Evolutionary conservation across 306 rosid species (phyloP).

Genomic region (Vigna trinervia): DNA sequence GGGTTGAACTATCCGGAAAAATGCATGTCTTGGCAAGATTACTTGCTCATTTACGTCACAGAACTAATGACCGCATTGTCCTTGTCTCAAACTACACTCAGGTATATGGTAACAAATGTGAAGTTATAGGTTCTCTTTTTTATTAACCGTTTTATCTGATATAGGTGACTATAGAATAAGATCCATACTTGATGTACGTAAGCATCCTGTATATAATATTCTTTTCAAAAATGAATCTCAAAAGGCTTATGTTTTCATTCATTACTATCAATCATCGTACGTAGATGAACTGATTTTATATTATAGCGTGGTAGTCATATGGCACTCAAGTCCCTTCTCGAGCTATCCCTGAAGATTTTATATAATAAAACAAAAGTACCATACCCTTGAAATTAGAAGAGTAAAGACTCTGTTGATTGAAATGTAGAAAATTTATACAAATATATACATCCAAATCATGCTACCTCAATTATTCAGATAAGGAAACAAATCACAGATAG

Average conservation of each 20-base stretch:
- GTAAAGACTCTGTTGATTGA: not conserved
- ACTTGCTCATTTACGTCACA: conserved; percentile 81
- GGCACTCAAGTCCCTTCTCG: conserved; percentile 28
- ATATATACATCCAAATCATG: not conserved
- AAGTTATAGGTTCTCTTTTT: conserved; percentile 27
- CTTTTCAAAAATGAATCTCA: conserved; percentile 31
- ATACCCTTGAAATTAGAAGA: conserved; percentile 7
- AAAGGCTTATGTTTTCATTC: conserved; percentile 11
- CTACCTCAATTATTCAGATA: not conserved
- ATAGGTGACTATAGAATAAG: conserved; percentile 23
- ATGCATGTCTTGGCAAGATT: conserved; percentile 96
- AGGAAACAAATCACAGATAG: conserved; percentile 5
- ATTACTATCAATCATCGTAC: not conserved
- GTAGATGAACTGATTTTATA: conserved; percentile 30
- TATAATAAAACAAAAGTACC: conserved; percentile 16
- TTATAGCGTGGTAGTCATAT: not conserved
- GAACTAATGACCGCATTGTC: conserved; percentile 90
- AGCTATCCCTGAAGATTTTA: conserved; percentile 4
- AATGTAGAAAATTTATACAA: not conserved
- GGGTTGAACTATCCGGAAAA: conserved; percentile 98
- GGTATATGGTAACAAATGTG: conserved; percentile 52
- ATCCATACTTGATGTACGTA: not conserved
- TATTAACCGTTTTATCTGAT: conserved; percentile 29
- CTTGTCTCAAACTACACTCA: conserved; percentile 98
- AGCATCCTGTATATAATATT: conserved; percentile 23